Conservation (phyloP, 116 monocot genomes). For the Phalaenopsis hybrid region DNA sequence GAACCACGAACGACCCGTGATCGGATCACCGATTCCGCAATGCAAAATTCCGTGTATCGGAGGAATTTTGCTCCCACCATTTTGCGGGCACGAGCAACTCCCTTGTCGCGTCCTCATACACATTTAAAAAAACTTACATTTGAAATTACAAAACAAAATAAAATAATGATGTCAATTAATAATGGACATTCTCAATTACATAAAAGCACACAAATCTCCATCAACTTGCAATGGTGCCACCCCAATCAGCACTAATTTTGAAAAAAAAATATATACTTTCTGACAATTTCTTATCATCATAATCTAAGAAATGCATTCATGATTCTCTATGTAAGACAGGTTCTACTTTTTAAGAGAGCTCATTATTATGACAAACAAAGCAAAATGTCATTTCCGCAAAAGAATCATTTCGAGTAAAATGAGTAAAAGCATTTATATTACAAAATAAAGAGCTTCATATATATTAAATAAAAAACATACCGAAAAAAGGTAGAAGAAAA, state of each 20-base stretch:
- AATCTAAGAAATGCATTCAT: background rate
- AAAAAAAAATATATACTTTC: background rate
- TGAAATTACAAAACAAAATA: too few relatives aligned
- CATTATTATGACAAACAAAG: background rate
- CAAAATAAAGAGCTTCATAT: background rate
- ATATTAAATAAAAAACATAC: conserved; percentile 29
- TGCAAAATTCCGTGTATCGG: too few relatives aligned
- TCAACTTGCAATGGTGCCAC: background rate
- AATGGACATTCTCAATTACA: too few relatives aligned
- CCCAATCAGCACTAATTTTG: background rate
- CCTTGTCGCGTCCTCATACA: too few relatives aligned
- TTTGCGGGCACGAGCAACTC: too few relatives aligned
- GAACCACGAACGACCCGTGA: too few relatives aligned
- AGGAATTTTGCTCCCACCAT: too few relatives aligned
- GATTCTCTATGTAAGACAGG: background rate
- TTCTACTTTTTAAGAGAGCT: background rate
- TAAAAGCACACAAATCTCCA: background rate
- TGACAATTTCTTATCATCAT: background rate
- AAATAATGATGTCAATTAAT: too few relatives aligned
- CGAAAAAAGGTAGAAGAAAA: conserved; percentile 80
- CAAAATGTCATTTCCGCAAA: background rate
- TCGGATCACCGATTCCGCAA: too few relatives aligned
- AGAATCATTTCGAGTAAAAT: background rate
- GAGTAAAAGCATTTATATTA: background rate
- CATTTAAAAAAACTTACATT: too few relatives aligned